phyloP scores from a whole-genome alignment of 2,329 filamentous ascomycete genomes.

The Thielaviopsis euricoi region DNA sequence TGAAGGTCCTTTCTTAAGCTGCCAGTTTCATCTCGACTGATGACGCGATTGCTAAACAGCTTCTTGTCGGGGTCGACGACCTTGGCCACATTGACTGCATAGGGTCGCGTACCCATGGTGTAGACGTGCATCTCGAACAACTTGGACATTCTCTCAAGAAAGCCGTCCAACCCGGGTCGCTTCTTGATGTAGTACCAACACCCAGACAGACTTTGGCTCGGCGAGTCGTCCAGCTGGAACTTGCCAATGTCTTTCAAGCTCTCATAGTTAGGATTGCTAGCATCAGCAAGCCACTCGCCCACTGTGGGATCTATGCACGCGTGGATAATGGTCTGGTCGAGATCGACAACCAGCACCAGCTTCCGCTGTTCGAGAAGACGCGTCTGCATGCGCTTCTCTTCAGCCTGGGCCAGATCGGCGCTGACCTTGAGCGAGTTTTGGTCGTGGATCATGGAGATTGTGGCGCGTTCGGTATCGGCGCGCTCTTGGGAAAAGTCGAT shows the following conservation, averaged over 20 bases:
- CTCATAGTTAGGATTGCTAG: conserved; percentile 74
- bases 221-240: conserved; percentile 82
- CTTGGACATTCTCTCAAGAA: conserved; percentile 59
- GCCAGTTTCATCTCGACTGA: conserved; percentile 93
- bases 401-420: conserved; percentile 58
- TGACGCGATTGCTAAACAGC: conserved; percentile 84
- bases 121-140: conserved; percentile 95
- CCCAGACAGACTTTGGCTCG: conserved; percentile 51
- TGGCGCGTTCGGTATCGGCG: conserved; percentile 68
- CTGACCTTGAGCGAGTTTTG: conserved; percentile 79
- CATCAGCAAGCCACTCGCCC: conserved; percentile 85
- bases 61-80: conserved; percentile 83
- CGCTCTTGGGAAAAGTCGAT: conserved; percentile 68
- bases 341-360: conserved; percentile 84
- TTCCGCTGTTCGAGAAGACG: conserved; percentile 67
- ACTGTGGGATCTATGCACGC: conserved; percentile 94
- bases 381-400: conserved; percentile 74
- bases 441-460: conserved; percentile 89
- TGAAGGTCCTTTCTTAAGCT: conserved; percentile 85
- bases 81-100: conserved; percentile 77
- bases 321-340: conserved; percentile 97
- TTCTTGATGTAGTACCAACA: conserved; percentile 98
- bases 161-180: conserved; percentile 68
- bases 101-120: conserved; percentile 97
- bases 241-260: conserved; percentile 75